Conservation (phyloP, 305 asterid genomes). For the Lippia alba region DNA sequence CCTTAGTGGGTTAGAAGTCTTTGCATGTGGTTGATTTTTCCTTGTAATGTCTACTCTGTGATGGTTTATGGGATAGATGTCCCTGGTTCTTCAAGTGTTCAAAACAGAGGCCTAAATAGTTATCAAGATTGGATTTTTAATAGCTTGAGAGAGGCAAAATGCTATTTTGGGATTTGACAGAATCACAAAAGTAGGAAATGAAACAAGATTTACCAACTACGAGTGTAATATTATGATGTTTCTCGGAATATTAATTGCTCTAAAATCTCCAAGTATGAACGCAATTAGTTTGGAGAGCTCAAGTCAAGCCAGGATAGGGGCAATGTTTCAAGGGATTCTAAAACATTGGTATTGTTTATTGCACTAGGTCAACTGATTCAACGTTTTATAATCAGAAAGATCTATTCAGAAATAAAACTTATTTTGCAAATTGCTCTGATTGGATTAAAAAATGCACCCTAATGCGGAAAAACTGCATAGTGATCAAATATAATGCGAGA, state of each 20-base stretch:
- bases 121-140: conserved; percentile 30
- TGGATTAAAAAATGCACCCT: neutral
- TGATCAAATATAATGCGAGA: neutral
- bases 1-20: neutral
- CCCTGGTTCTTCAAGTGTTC: conserved; percentile 13
- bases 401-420: neutral
- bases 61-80: conserved; percentile 19
- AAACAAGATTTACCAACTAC: conserved; percentile 1
- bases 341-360: neutral
- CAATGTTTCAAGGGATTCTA: neutral
- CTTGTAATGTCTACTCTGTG: conserved; percentile 29
- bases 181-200: neutral
- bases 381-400: conserved; percentile 1
- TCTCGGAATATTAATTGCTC: neutral
- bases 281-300: conserved; percentile 13
- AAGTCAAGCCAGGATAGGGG: conserved; percentile 12
- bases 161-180: neutral
- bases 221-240: neutral
- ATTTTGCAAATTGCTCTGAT: neutral
- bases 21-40: conserved; percentile 9
- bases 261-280: conserved; percentile 2
- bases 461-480: neutral
- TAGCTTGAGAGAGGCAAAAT: conserved; percentile 18
- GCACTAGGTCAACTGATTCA: neutral
- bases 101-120: conserved; percentile 7